Conservation (phyloP, 1,139 yeast genomes). For the Geotrichum restrictum region DNA sequence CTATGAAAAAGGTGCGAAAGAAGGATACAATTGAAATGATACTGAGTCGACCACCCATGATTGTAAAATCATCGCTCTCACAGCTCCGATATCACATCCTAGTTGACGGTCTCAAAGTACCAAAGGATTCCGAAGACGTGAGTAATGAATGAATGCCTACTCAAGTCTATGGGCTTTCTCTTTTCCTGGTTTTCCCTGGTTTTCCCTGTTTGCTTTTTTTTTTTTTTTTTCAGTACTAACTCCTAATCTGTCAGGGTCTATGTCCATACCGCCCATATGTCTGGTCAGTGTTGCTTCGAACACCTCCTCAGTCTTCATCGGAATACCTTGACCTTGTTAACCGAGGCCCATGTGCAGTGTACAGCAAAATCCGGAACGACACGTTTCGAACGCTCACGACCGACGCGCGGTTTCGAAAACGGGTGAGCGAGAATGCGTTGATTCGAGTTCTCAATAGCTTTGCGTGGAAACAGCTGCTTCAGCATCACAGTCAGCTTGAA, state of each 20-base stretch:
- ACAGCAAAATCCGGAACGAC: constrained; percentile 75
- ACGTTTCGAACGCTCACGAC: constrained; percentile 82
- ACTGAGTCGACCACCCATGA: constrained; percentile 56
- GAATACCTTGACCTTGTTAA: constrained; percentile 54
- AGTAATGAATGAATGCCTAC: too few relatives aligned
- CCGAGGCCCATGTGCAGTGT: constrained; percentile 54
- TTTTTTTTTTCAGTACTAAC: not conserved
- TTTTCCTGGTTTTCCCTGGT: too few relatives aligned
- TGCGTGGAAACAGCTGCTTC: constrained; percentile 48
- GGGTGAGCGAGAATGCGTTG: constrained; percentile 65
- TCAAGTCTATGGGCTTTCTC: too few relatives aligned
- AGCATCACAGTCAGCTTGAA: constrained; percentile 11
- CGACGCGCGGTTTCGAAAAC: constrained; percentile 60
- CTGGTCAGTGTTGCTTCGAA: constrained; percentile 75
- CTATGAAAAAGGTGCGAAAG: constrained; percentile 18
- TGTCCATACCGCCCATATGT: constrained; percentile 72
- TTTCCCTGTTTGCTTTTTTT: constrained; percentile 8
- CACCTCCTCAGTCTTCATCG: constrained; percentile 54
- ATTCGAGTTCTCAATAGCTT: constrained; percentile 69
- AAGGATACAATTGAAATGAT: constrained; percentile 67
- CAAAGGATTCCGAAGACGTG: constrained; percentile 23
- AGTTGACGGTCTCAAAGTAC: constrained; percentile 62
- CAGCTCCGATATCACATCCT: constrained; percentile 76
- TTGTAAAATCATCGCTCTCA: constrained; percentile 66
- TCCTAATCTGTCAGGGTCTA: constrained; percentile 30